Percentiles rank a stretch among this genome's conserved stretches.
Conservation (phyloP, 1,284 basidiomycete genomes). For the Rugosomyces carneus region DNA sequence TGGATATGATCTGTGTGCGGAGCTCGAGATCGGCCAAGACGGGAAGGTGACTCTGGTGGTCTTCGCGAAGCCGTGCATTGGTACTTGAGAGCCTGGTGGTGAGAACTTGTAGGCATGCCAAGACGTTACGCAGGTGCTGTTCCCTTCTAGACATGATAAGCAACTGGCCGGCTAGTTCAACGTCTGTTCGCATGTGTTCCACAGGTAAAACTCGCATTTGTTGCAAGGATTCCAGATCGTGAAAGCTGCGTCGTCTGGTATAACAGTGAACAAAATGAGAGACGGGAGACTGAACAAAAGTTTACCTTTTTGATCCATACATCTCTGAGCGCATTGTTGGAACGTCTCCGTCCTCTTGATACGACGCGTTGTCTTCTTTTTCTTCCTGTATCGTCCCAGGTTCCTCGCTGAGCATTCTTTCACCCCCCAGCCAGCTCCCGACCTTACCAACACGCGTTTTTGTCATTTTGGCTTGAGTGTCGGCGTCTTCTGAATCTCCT, state of each 20-base stretch:
- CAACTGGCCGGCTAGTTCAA: slow-evolving; percentile 68
- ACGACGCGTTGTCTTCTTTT: slow-evolving; percentile 11
- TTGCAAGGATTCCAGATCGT: slow-evolving; percentile 44
- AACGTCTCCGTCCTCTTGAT: slow-evolving; percentile 15
- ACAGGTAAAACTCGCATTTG: slow-evolving; percentile 41
- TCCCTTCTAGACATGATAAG: slow-evolving; percentile 63
- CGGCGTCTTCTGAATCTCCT: slow-evolving; percentile 17
- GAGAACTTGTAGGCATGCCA: slow-evolving; percentile 44
- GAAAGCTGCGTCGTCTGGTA: slow-evolving; percentile 53
- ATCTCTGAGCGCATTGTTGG: slow-evolving; percentile 9
- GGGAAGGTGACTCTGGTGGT: slow-evolving; percentile 46
- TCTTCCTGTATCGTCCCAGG: slow-evolving; percentile 16
- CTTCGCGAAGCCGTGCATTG: slow-evolving; percentile 47
- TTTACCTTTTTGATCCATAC: slow-evolving; percentile 20
- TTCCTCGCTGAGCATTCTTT: slow-evolving; percentile 14
- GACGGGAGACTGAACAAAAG: too few relatives aligned
- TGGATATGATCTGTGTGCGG: slow-evolving; percentile 39
- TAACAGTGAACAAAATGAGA: background rate
- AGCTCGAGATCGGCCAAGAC: slow-evolving; percentile 41
- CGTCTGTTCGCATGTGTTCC: slow-evolving; percentile 69
- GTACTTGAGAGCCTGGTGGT: slow-evolving; percentile 44
- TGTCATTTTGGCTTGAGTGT: slow-evolving; percentile 17
- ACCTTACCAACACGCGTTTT: slow-evolving; percentile 5
- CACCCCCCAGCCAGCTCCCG: slow-evolving; percentile 10
- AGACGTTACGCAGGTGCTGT: slow-evolving; percentile 42